These are phyloP conservation scores for Pestalotiopsis sp. DNA, from an alignment of 2,329 filamentous ascomycete genomes.

Conservation along the genomic window DNA sequence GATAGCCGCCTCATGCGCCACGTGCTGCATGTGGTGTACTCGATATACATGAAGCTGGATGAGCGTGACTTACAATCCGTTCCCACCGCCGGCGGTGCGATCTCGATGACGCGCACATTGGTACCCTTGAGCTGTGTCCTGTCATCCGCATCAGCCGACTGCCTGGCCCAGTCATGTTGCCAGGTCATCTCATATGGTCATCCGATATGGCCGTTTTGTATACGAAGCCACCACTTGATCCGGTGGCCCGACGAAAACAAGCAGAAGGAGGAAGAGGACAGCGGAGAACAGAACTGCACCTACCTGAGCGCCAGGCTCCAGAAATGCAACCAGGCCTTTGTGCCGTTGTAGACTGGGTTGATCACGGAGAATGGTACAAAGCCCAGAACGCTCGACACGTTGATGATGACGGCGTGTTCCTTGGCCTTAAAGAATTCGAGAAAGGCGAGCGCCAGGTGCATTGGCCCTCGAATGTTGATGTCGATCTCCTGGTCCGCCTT, in stretches of 20 bases:
- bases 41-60: not conserved
- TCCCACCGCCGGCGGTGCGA: constrained; percentile 55
- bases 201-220: no score
- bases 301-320: constrained; percentile 54
- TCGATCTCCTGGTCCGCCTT: constrained; percentile 59
- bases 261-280: no score
- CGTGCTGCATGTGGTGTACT: not conserved
- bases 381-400: constrained; percentile 55
- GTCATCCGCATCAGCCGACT: not conserved
- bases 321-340: constrained; percentile 60
- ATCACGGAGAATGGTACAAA: constrained; percentile 54
- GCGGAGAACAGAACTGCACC: not conserved
- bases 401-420: constrained; percentile 47
- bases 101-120: constrained; percentile 52
- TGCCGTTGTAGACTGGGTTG: constrained; percentile 61
- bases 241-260: no score
- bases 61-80: constrained; percentile 37
- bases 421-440: constrained; percentile 50
- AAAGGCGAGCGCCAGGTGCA: constrained; percentile 53
- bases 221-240: no score
- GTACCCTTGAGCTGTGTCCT: constrained; percentile 45
- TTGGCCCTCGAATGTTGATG: constrained; percentile 59
- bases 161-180: not conserved
- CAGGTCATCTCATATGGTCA: not conserved
- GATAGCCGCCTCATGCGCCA: not conserved